Conservation (phyloP, 345 rosid species). For the Noccaea caerulescens region DNA sequence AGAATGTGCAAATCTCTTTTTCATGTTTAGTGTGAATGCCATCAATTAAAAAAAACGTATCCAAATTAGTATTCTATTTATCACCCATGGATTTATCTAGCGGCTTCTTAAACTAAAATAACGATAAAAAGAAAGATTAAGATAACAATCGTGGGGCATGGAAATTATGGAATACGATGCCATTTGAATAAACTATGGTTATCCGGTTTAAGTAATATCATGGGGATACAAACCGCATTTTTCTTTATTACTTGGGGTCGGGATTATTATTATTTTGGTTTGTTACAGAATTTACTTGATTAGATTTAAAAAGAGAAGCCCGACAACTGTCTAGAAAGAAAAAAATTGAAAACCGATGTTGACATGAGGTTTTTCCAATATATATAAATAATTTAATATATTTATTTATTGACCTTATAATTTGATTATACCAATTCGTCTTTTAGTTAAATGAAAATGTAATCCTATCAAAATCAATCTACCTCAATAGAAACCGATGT, state of each 20-base stretch:
- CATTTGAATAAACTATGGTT: conserved; percentile 15
- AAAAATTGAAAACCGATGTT: background rate
- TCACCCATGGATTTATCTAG: conserved; percentile 20
- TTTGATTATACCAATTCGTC: background rate
- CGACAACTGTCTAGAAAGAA: conserved; percentile 26
- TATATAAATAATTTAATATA: too few species aligned
- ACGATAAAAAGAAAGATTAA: conserved; percentile 12
- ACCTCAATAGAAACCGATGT: conserved; percentile 9
- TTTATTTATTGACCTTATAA: background rate
- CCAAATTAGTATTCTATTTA: background rate
- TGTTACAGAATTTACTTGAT: background rate
- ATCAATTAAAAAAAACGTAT: conserved; percentile 5
- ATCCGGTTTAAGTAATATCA: background rate
- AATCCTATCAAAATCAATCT: conserved; percentile 12
- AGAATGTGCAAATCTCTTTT: too few species aligned
- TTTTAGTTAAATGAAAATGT: background rate
- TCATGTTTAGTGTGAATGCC: background rate
- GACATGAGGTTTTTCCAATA: conserved; percentile 18
- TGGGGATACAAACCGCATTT: background rate
- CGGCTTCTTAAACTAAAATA: conserved; percentile 30
- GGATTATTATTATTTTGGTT: background rate
- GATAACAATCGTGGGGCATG: conserved; percentile 28
- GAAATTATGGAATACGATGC: conserved; percentile 30
- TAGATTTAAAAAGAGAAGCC: background rate
- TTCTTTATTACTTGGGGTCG: background rate